Base-by-base conservation (phyloP, 2,329 filamentous ascomycete genomes). In the Periconia sp. region DNA sequence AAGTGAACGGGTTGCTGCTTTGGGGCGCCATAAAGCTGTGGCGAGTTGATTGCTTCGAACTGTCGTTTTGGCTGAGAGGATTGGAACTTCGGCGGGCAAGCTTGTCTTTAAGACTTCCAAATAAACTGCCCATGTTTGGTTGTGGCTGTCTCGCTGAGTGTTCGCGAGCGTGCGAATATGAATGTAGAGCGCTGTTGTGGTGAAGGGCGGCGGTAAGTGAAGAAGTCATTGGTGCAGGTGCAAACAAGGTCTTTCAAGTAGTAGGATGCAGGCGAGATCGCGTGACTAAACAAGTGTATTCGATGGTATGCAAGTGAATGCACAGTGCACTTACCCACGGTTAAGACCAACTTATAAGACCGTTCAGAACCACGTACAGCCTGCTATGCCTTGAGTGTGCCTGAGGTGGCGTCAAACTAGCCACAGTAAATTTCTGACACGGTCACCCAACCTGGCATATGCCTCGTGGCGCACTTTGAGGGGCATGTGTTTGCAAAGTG, bases 51-150 rank as follows among this genome's bases (percentile, higher is more conserved):
- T 29, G 23, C 30, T 48, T 54, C 11, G 41, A 6, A 36, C 26
- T 43, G 43, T 15, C 44, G 16, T 46, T 36, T 7, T 48, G 28
- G 21, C 43, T 47, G 4, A 46, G 24, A 1, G 50, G 53, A 29
- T 56, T 54, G 10, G 56, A 56, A 18, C 38, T 34, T 15, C 50
- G 50, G 29, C 48, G 50, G 9, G 52, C 52, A 18, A 66, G 52
- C 39, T 52, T 59, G 36, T 57, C 58, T 43, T 57, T 64, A n/a
- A 68, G 19, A 24, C 49, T 48, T 31, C 39, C 43, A 33, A 66
- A 54, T 43, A 64, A 44, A 25, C 23, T 49, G 29, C 22, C 44
- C 16, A 32, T 38, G 5, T 40, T 37, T 25, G n/a, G 22, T 13
- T 32, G 24, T 15, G 37, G 29, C 24, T 41, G 36, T 33, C 28